Base-by-base conservation (phyloP, 2,329 filamentous ascomycete species). In the Venturia nashicola region DNA sequence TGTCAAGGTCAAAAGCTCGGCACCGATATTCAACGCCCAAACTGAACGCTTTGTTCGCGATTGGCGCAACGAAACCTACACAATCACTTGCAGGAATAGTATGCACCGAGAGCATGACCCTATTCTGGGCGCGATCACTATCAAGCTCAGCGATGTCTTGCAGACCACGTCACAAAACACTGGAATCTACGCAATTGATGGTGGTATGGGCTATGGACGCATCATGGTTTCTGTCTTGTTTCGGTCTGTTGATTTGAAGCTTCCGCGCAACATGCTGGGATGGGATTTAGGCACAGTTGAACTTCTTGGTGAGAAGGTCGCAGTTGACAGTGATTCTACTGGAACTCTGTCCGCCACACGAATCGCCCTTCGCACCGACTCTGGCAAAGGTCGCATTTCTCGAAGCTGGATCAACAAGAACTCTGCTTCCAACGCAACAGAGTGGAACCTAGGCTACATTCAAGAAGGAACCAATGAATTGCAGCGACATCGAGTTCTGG, bases 171-270 rank as follows among this genome's bases (percentile, higher is more conserved):
- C 51, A n/a, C 51, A 57, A 57, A 57, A 57, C 18, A 57, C 51
- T n/a, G 51, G 32, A 18, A 11, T 36, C 16, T 57, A 57, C 18
- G 51, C 51, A 8, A 32, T 57, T 4, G 51, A 57, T 20, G 51
- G 51, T n/a, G 51, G 51, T 3, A 34, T 57, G 51, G 51, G 51
- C 18, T 57, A 57, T 36, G 51, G 51, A n/a, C 51, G 51, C 16
- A 57, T 57, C 51, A 57, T 57, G 51, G 51, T 57, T 20, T 57
- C 51, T 57, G 51, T 57, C 18, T 11, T 57, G 18, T 57, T 57
- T 23, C 9, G 51, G 12, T 57, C 51, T 8, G 51, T 57, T 14
- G 14, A 57, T 9, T n/a, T 57, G 14, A 57, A 57, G 23, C 51
- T 57, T 20, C 51, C 51, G 9, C 27, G 32, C 14, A 57, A 57